phyloP scores from a whole-genome alignment of 768 basidiomycete genomes.

The Tephrocybe sp. region DNA sequence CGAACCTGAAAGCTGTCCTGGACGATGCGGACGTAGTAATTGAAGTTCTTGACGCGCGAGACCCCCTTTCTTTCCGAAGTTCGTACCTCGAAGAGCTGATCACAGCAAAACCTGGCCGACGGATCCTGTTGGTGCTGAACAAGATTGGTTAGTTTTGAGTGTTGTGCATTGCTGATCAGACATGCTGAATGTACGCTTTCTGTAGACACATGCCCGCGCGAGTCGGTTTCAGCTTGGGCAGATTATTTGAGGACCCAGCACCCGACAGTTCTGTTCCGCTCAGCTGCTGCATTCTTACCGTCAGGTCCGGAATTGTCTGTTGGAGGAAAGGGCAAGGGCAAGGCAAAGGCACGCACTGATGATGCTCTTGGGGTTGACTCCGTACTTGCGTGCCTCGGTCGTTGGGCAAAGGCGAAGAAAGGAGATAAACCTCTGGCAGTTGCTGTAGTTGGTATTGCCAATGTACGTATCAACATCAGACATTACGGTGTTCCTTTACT shows the following conservation, averaged over 20 bases:
- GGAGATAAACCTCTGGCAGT: constrained; percentile 56
- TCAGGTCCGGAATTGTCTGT: constrained; percentile 20
- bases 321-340: constrained; percentile 44
- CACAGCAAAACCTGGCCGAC: constrained; percentile 39
- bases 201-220: constrained; percentile 78
- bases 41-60: constrained; percentile 82
- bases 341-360: constrained; percentile 37
- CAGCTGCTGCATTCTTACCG: constrained; percentile 68
- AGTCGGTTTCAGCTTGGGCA: constrained; percentile 72
- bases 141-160: constrained; percentile 73
- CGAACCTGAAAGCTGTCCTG: constrained; percentile 64
- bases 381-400: constrained; percentile 47
- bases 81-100: constrained; percentile 57
- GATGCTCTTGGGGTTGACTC: constrained; percentile 66
- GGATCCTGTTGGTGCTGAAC: constrained; percentile 71
- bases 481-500: not conserved
- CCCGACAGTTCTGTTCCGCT: constrained; percentile 72
- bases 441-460: constrained; percentile 82
- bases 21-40: constrained; percentile 78
- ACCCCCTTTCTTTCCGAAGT: constrained; percentile 74
- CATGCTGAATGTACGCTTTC: not conserved
- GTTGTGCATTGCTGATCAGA: constrained; percentile 2
- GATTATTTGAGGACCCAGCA: constrained; percentile 55
- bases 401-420: constrained; percentile 47
- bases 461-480: constrained; percentile 46